Base-by-base conservation (phyloP, 768 basidiomycete genomes). In the Lactifluus volemus region DNA sequence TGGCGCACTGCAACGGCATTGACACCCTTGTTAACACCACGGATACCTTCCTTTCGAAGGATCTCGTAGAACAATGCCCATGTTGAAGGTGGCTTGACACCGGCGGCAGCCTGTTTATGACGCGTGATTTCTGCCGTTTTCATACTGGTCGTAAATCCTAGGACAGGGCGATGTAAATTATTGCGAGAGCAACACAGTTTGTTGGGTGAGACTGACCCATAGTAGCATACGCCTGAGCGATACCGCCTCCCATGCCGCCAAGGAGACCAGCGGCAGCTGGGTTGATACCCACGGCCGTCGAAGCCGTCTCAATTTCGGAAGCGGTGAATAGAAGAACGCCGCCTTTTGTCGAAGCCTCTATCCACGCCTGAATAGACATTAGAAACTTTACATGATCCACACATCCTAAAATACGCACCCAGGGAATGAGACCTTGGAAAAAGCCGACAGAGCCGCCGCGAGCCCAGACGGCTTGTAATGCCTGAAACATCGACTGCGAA, bases 111-210 rank as follows among this genome's bases (percentile, higher is more conserved):
- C 68, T 92, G 89, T 75, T 99, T 99, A 70, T 90, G 88, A 67
- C 95, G 87, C 51, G 95, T 98, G 67, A 98, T 98, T 74, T 96
- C 94, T 64, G 84, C 97, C 21, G 97, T 99, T 77, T 99, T 99
- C 97, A 99, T 99, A 75, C 93, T 97, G 47, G 96, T 98, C 75
- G 93, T 96, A 78, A 98, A 93, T 68, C 96, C 94, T 97, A 66
- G 44, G 39, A 57, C 49, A 57, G 21, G n/a, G 39, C 56, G 50
- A 55, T 21, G 51, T 4, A 38, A 11, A 7, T 6, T 47, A 15
- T 41, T 42, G 19, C 8, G 44, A 32, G n/a, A 17, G 9, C 3
- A 6, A 19, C 11, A 15, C 39, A 8, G 17, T 7, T 25, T 6
- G 11, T 41, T 25, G 30, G 17, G n/a, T 19, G 25, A 64, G 32